phyloP scores from a whole-genome alignment of 1,284 basidiomycete genomes.

The Ustilago loliicola region DNA sequence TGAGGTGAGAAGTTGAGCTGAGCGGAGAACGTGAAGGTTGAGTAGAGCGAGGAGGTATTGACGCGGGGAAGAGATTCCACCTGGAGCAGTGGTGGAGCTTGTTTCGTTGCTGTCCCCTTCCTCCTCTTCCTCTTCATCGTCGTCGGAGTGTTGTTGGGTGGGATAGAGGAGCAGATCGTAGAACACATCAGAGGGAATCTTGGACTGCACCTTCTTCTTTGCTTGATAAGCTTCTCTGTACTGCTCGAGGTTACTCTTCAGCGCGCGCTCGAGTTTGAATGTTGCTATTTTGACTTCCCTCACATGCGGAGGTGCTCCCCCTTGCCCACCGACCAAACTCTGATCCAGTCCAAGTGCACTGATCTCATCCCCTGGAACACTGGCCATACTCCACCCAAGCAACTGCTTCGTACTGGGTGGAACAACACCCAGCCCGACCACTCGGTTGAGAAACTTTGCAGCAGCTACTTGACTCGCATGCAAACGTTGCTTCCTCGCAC shows the following conservation, averaged over 20 bases:
- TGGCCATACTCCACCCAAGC: slow-evolving; percentile 17
- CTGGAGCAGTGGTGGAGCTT: slow-evolving; percentile 6
- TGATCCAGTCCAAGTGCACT: slow-evolving; percentile 13
- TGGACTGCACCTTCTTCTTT: slow-evolving; percentile 11
- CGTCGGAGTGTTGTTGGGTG: not conserved
- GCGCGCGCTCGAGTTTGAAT: slow-evolving; percentile 58
- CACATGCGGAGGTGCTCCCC: slow-evolving; percentile 14
- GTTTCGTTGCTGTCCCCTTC: slow-evolving; percentile 21
- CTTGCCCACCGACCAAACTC: not conserved
- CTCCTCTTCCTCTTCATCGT: slow-evolving; percentile 53
- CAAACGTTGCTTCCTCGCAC: slow-evolving; percentile 29
- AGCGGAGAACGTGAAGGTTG: slow-evolving; percentile 56
- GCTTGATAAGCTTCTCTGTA: slow-evolving; percentile 44
- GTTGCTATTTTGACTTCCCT: slow-evolving; percentile 63
- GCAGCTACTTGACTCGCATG: slow-evolving; percentile 19
- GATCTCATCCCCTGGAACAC: slow-evolving; percentile 15
- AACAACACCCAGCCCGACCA: slow-evolving; percentile 33
- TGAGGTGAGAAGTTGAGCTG: slow-evolving; percentile 36
- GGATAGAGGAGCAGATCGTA: slow-evolving; percentile 53
- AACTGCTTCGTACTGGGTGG: slow-evolving; percentile 35
- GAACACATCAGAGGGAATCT: slow-evolving; percentile 32
- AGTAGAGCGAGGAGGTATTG: slow-evolving; percentile 63
- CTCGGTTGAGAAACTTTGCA: slow-evolving; percentile 35
- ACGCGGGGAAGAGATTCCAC: slow-evolving; percentile 38
- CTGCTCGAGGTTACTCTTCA: slow-evolving; percentile 50